A percentile compares a stretch with the other conserved stretches of the same genome.
These are phyloP conservation scores for Gaeumannomyces tritici DNA, from an alignment of 2,329 filamentous ascomycete genomes.

Conservation along the genomic window DNA sequence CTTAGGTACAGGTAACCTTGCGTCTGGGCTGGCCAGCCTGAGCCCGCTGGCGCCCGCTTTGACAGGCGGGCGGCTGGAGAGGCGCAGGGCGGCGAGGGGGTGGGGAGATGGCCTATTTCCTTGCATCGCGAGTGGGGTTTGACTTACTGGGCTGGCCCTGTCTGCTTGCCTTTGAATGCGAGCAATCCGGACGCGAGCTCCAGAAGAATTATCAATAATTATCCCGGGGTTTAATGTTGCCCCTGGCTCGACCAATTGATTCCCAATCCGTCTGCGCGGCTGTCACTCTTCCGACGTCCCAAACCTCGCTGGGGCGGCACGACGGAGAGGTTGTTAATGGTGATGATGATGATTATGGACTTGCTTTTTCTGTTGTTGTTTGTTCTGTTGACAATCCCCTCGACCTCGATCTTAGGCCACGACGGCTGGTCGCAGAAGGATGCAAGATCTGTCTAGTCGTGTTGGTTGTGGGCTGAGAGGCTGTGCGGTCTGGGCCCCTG, in stretches of 20 bases:
- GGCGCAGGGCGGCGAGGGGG: not conserved
- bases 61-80: not conserved
- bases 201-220: no score
- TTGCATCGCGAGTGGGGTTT: not conserved
- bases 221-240: no score
- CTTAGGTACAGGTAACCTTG: no score
- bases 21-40: not conserved
- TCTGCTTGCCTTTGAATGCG: not conserved
- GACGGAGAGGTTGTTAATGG: no score
- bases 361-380: not conserved
- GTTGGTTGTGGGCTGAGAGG: not conserved
- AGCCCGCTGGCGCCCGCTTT: not conserved
- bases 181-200: not conserved
- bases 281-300: not conserved
- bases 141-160: not conserved
- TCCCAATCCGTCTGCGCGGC: not conserved
- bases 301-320: no score
- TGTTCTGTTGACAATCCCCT: not conserved
- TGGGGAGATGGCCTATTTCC: no score
- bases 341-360: not conserved
- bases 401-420: not conserved
- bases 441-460: not conserved
- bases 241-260: not conserved
- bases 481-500: not conserved
- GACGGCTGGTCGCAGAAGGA: no score